These are phyloP conservation scores for Solanum chacoense DNA, from an alignment of 305 asterid genomes.

Conservation along the genomic window DNA sequence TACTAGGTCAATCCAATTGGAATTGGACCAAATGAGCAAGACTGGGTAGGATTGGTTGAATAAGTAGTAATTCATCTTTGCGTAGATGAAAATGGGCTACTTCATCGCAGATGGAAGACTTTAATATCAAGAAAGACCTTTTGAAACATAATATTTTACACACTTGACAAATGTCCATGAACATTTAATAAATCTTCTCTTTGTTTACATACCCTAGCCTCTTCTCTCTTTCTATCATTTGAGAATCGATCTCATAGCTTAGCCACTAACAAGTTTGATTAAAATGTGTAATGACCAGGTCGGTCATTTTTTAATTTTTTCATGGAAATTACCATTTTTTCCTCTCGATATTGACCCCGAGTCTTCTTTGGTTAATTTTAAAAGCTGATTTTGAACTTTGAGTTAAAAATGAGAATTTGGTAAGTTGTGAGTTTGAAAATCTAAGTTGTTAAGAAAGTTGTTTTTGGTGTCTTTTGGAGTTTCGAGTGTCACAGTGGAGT, in stretches of 20 bases:
- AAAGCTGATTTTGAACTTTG: too few relatives aligned
- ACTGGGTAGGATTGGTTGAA: background rate
- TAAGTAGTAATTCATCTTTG: background rate
- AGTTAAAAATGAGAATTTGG: background rate
- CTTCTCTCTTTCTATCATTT: background rate
- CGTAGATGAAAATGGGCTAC: background rate
- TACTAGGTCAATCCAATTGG: background rate
- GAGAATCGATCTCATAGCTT: background rate
- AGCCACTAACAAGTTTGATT: background rate
- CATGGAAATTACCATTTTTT: background rate
- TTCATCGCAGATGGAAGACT: background rate
- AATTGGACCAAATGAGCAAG: background rate
- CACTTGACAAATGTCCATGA: background rate
- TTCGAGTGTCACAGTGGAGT: background rate
- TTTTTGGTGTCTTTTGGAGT: background rate
- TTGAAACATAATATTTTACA: background rate
- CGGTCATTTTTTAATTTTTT: background rate
- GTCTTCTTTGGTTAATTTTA: background rate
- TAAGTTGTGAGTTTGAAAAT: background rate
- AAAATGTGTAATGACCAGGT: background rate
- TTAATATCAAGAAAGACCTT: background rate
- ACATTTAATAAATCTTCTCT: background rate
- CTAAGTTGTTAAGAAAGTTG: background rate
- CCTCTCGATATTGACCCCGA: background rate
- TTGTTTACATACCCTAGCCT: background rate